Conservation (phyloP, 225 moss, liverwort and hornwort species). For the Anthoceros angustus region DNA sequence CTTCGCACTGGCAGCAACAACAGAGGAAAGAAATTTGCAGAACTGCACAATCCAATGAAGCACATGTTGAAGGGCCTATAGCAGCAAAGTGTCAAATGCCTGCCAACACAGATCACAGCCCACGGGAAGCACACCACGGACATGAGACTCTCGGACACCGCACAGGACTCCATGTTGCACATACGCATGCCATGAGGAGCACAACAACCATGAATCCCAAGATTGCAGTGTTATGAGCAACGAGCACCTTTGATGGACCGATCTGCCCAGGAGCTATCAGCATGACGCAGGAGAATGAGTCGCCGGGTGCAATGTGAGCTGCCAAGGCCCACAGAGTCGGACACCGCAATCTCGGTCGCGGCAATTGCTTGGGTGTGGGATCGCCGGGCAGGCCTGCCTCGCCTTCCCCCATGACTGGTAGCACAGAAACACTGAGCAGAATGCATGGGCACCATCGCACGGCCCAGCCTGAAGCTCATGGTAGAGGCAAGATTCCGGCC, state of each 20-base stretch:
- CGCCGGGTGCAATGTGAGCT: constrained; percentile 26
- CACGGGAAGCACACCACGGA: background rate
- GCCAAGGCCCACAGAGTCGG: constrained; percentile 11
- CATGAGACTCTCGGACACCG: no score
- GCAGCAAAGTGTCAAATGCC: background rate
- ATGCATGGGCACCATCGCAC: background rate
- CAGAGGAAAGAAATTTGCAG: background rate
- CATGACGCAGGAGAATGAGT: constrained; percentile 55
- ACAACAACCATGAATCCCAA: background rate
- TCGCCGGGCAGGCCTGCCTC: background rate
- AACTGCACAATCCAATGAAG: background rate
- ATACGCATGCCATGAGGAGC: background rate
- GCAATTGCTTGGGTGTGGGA: background rate
- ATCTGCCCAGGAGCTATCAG: constrained; percentile 59
- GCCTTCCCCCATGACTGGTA: background rate
- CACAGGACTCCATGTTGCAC: background rate
- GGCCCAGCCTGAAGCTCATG: background rate
- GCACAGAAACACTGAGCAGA: background rate
- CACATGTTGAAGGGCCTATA: background rate
- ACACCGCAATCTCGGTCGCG: constrained; percentile 22
- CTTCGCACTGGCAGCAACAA: constrained; percentile 1
- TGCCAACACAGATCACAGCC: background rate
- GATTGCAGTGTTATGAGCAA: background rate
- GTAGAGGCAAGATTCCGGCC: background rate
- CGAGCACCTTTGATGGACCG: constrained; percentile 35